Evolutionary conservation across 2,329 filamentous ascomycete genomes (phyloP).

Genomic region (Cladosporium phlei): DNA sequence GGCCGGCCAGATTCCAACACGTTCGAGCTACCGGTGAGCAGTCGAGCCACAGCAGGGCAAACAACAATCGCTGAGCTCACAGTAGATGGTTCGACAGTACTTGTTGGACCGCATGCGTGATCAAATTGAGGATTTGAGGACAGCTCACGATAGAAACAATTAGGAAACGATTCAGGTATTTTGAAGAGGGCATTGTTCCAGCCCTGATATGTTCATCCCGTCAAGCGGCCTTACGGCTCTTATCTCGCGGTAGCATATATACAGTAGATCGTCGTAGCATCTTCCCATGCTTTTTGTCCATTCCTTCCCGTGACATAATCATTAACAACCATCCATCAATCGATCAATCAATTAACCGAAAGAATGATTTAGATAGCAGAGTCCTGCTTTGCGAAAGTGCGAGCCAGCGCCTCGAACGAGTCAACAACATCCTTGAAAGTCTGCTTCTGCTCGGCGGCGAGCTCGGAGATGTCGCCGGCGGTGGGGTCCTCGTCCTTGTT

Average conservation of each 20-base stretch:
- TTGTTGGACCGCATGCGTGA: no score
- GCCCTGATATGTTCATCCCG: slow-evolving; percentile 5
- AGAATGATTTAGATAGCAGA: slow-evolving; percentile 27
- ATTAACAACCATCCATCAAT: slow-evolving; percentile 2
- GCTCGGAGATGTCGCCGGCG: slow-evolving; percentile 29
- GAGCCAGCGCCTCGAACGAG: slow-evolving; percentile 38
- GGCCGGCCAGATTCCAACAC: no score
- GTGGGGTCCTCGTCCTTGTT: slow-evolving; percentile 37
- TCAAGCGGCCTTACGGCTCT: slow-evolving; percentile 12
- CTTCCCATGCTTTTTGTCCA: slow-evolving; percentile 5
- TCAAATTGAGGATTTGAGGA: no score
- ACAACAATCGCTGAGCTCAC: no score
- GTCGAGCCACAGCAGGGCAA: no score
- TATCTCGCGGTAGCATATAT: slow-evolving; percentile 11
- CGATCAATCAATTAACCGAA: slow-evolving; percentile 17
- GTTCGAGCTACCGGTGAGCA: no score
- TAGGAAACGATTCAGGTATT: no score
- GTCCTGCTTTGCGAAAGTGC: slow-evolving; percentile 40
- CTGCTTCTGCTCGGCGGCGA: slow-evolving; percentile 39
- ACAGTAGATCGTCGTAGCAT: slow-evolving; percentile 7
- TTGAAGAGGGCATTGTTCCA: slow-evolving; percentile 6
- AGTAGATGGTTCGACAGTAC: no score
- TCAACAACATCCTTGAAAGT: slow-evolving; percentile 41
- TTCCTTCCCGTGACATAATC: background rate
- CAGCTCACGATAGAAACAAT: no score